phyloP scores from a whole-genome alignment of 208 protist genomes.

The Spongospora subterranea region DNA sequence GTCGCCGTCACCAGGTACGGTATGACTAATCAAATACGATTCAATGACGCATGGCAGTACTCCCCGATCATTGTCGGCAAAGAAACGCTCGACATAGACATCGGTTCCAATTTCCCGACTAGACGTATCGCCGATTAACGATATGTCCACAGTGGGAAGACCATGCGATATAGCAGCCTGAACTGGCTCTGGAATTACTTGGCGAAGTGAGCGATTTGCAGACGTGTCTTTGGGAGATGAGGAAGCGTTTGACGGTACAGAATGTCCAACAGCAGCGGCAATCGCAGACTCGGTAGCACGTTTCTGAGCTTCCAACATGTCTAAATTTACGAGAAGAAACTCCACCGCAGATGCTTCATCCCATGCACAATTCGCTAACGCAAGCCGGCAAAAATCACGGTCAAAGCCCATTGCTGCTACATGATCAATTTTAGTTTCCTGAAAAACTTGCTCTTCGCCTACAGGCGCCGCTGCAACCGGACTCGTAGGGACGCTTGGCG shows the following conservation, averaged over 20 bases:
- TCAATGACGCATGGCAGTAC: not conserved
- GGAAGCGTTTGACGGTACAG: not conserved
- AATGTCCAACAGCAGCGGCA: not conserved
- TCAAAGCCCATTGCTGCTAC: slow-evolving; percentile 41
- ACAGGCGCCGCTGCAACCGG: not conserved
- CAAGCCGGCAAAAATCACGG: slow-evolving; percentile 40
- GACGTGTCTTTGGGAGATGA: not conserved
- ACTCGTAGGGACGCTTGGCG: not conserved
- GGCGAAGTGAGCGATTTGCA: too few species aligned
- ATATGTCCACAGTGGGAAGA: not conserved
- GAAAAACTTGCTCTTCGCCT: not conserved
- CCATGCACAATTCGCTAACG: not conserved
- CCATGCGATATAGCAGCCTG: not conserved
- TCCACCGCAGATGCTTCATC: slow-evolving; percentile 5
- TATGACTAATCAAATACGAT: not conserved
- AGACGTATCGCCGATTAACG: not conserved
- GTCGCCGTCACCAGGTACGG: not conserved
- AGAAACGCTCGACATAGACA: slow-evolving; percentile 16
- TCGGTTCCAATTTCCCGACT: not conserved
- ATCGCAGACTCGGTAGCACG: slow-evolving; percentile 1
- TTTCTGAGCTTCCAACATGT: not conserved
- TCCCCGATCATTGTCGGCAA: not conserved
- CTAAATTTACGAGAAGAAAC: slow-evolving; percentile 31
- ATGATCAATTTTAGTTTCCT: slow-evolving; percentile 34
- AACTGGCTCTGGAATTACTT: not conserved